Conservation (phyloP, 1,284 basidiomycete species). For the Rhodotorula sp. region DNA sequence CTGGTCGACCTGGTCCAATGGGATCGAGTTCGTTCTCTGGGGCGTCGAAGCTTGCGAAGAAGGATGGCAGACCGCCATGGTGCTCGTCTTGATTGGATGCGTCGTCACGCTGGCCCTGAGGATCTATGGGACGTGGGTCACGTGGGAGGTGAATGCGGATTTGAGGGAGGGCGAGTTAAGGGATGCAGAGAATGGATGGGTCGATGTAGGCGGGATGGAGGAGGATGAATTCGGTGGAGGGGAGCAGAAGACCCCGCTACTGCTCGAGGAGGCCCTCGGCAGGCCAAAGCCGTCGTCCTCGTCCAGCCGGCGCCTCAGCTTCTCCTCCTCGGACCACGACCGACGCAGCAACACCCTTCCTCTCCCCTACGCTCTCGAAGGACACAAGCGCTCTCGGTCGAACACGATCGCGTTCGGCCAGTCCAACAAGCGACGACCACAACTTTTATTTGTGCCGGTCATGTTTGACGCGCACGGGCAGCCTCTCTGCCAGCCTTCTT, state of each 20-base stretch:
- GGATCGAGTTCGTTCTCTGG: conserved; percentile 19
- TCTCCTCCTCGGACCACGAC: neutral
- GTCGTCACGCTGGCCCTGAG: conserved; percentile 20
- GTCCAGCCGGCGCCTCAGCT: neutral
- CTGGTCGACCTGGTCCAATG: neutral
- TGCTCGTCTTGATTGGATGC: conserved; percentile 21
- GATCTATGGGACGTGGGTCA: conserved; percentile 15
- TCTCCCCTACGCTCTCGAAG: neutral
- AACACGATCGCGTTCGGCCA: conserved; percentile 8
- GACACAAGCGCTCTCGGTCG: neutral
- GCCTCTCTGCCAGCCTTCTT: conserved; percentile 13
- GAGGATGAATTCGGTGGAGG: neutral
- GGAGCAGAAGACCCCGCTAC: neutral
- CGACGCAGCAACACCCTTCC: conserved; percentile 17
- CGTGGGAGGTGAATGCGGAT: conserved; percentile 24
- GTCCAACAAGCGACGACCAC: neutral
- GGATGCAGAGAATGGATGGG: neutral
- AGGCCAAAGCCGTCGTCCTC: neutral
- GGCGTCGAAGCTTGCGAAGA: conserved; percentile 38
- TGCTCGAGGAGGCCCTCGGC: conserved; percentile 5
- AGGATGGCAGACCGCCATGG: conserved; percentile 21
- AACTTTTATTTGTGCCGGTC: conserved; percentile 31
- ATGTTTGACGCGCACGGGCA: conserved; percentile 23
- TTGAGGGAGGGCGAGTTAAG: conserved; percentile 13
- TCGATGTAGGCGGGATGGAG: conserved; percentile 4